phyloP scores from a whole-genome alignment of 2,329 filamentous ascomycete genomes.

The Kalaharituber pfeilii region DNA sequence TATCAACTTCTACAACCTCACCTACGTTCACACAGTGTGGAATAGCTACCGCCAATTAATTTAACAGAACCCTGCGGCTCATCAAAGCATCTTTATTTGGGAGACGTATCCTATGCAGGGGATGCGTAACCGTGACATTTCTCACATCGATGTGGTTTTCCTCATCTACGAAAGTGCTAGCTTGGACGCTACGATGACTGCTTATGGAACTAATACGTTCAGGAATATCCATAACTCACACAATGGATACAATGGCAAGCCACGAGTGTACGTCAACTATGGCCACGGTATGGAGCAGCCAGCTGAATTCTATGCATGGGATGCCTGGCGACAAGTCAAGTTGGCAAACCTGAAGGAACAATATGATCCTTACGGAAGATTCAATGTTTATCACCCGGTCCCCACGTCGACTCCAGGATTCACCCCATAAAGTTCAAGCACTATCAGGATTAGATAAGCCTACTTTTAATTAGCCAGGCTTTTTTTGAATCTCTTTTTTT shows the following conservation, averaged over 20 bases:
- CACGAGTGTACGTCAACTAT: slow-evolving; percentile 35
- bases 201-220: slow-evolving; percentile 26
- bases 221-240: slow-evolving; percentile 27
- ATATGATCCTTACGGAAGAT: slow-evolving; percentile 33
- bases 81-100: slow-evolving; percentile 19
- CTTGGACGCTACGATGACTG: slow-evolving; percentile 30
- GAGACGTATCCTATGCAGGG: slow-evolving; percentile 17
- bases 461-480: too few species aligned
- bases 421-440: too few species aligned
- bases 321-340: slow-evolving; percentile 33
- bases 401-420: slow-evolving; percentile 1
- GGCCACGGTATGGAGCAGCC: slow-evolving; percentile 31
- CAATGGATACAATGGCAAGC: slow-evolving; percentile 25
- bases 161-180: slow-evolving; percentile 20
- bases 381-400: slow-evolving; percentile 33
- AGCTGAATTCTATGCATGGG: slow-evolving; percentile 33
- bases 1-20: slow-evolving; percentile 24
- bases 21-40: slow-evolving; percentile 27
- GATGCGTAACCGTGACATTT: slow-evolving; percentile 24
- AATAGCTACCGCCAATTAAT: slow-evolving; percentile 27
- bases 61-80: slow-evolving; percentile 24
- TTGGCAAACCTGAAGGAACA: slow-evolving; percentile 33
- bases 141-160: slow-evolving; percentile 21
- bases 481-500: too few species aligned
- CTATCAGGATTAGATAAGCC: too few species aligned